Evolutionary conservation across 306 rosid species (phyloP).

Genomic region (Cucumis sativus): DNA sequence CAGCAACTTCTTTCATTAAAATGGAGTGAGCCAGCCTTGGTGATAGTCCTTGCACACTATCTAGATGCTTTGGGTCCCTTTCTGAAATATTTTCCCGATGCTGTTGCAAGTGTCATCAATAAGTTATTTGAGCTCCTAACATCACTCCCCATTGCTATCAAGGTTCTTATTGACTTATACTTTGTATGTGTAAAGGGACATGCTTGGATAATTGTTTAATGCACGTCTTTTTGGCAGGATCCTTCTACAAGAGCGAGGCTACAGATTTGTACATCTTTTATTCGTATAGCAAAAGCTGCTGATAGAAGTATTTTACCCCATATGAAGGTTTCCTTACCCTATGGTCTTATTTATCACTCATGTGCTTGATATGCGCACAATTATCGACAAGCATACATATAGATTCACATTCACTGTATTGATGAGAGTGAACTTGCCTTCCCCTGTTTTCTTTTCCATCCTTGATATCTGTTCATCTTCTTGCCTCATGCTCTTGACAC

Average conservation of each 20-base stretch:
- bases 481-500: background rate
- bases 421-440: background rate
- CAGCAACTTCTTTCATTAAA: slow-evolving; percentile 76
- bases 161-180: slow-evolving; percentile 28
- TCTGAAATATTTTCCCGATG: slow-evolving; percentile 79
- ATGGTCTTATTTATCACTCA: background rate
- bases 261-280: slow-evolving; percentile 88
- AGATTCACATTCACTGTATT: background rate
- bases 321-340: slow-evolving; percentile 54
- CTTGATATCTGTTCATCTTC: background rate
- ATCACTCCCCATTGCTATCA: slow-evolving; percentile 55
- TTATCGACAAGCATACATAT: background rate
- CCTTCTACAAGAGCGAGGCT: slow-evolving; percentile 67
- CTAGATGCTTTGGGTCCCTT: slow-evolving; percentile 85
- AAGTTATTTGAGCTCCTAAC: slow-evolving; percentile 87
- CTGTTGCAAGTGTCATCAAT: slow-evolving; percentile 77
- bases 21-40: slow-evolving; percentile 84
- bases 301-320: slow-evolving; percentile 91
- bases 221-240: slow-evolving; percentile 42
- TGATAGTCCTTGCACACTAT: slow-evolving; percentile 80
- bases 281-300: slow-evolving; percentile 87
- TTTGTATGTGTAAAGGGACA: slow-evolving; percentile 2
- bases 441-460: background rate
- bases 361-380: background rate
- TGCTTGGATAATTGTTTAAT: slow-evolving; percentile 8